Evolutionary conservation across 169 alveolate species (phyloP), one percentile per base, ranked within the genome.

Genomic region (Babesia divergens): DNA sequence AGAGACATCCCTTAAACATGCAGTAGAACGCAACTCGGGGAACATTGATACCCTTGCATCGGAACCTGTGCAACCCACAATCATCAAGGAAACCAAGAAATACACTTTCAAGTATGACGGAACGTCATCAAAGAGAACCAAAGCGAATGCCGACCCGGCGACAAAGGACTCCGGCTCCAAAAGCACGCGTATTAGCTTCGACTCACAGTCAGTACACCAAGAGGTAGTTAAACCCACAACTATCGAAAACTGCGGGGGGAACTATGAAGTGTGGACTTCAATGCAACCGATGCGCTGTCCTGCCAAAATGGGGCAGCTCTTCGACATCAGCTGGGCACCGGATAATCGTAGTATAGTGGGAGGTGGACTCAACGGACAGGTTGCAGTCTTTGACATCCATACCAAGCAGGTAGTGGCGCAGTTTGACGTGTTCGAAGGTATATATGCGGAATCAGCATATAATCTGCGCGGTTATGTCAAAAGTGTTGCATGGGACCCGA

Each of bases 271-370:
- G 37, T 80, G 88, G 88, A 40, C 42, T 0, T 35, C 77, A 18
- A 28, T 80, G 13, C 80, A 65, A 13, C 24, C 76, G 6, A 26
- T 80, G 8, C 64, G 64, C 1, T 80, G 88, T 43, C 88, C 88
- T 14, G n/a, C 49, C 35, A 20, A 35, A 37, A 80, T 80, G 83
- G 88, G 88, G 4, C 88, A 80, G 66, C 74, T 80, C 24, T 68
- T 70, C 50, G 88, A 80, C 40, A 34, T 70, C 31, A 69, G 88
- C 88, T 80, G 88, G 88, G 88, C 88, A 29, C 88, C 88, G 20
- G 88, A 80, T 32, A 80, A 70, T 35, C 62, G 88, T 43, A 69
- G 84, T 56, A 70, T 80, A 37, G 81, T 70, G n/a, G 88, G 88
- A 26, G 88, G 88, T 3, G 88, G 88, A n/a, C 32, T 70, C 53